Evolutionary conservation across 495 filamentous ascomycete genomes (phyloP).

Genomic region (Podospora appendiculata): DNA sequence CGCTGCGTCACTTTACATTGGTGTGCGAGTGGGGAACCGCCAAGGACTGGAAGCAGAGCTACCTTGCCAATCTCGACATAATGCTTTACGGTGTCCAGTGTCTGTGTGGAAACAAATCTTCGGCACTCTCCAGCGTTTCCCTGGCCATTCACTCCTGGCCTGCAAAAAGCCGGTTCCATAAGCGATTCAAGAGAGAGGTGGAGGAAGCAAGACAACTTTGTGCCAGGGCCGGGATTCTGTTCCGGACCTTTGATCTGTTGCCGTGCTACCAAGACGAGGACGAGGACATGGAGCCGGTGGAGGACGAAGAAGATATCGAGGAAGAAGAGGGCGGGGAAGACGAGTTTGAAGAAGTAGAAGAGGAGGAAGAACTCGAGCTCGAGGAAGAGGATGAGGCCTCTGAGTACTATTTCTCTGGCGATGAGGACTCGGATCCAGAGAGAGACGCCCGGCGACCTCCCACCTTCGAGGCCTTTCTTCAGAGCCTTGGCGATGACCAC

Average conservation of each 20-base stretch:
- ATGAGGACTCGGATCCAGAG: conserved; percentile 25
- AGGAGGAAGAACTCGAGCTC: conserved; percentile 19
- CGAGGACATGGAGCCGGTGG: conserved; percentile 11
- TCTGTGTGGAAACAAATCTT: conserved; percentile 13
- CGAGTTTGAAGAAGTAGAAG: conserved; percentile 1
- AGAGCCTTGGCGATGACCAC: conserved; percentile 23
- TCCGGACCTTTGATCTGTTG: conserved; percentile 23
- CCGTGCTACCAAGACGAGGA: conserved; percentile 26
- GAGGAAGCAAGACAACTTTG: conserved; percentile 15
- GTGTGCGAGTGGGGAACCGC: conserved; percentile 26
- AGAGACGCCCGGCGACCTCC: conserved; percentile 21
- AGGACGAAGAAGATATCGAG: conserved; percentile 11
- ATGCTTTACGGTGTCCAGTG: conserved; percentile 23
- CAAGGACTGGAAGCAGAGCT: conserved; percentile 26
- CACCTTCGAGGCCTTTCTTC: conserved; percentile 22
- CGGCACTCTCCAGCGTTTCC: conserved; percentile 16
- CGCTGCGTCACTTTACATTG: conserved; percentile 21
- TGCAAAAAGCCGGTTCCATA: conserved; percentile 21
- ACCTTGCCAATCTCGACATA: conserved; percentile 25
- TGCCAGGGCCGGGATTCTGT: conserved; percentile 17
- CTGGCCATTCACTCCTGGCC: conserved; percentile 30
- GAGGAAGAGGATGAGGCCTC: conserved; percentile 30
- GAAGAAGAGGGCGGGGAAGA: conserved; percentile 5
- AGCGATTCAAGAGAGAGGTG: conserved; percentile 22
- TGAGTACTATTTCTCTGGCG: conserved; percentile 26